Evolutionary conservation across 371 early-diverging fungal species (phyloP).

Genomic region (Coemansia sp.): DNA sequence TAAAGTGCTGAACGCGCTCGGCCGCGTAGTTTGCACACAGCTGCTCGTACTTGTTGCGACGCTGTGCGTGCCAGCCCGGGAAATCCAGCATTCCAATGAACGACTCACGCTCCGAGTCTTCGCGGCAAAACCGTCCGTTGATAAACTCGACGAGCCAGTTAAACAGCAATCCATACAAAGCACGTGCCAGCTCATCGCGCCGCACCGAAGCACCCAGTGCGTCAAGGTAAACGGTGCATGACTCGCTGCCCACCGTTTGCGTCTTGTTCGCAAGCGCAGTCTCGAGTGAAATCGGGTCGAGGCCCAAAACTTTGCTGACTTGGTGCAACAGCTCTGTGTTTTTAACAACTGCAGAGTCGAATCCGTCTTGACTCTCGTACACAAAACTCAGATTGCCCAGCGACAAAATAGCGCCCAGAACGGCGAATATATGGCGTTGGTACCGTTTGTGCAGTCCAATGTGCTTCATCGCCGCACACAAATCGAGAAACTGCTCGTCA

Average conservation of each 20-base stretch:
- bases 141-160: conserved; percentile 89
- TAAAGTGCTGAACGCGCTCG: conserved; percentile 71
- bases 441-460: conserved; percentile 80
- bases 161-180: conserved; percentile 80
- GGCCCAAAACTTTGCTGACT: conserved; percentile 78
- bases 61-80: conserved; percentile 62
- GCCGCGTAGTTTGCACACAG: conserved; percentile 79
- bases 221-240: conserved; percentile 83
- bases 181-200: conserved; percentile 73
- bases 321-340: conserved; percentile 63
- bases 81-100: conserved; percentile 74
- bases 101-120: conserved; percentile 58
- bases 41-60: conserved; percentile 70
- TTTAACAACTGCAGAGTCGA: conserved; percentile 66
- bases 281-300: conserved; percentile 72
- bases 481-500: conserved; percentile 58
- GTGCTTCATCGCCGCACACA: conserved; percentile 74
- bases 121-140: conserved; percentile 74
- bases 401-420: conserved; percentile 85
- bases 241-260: conserved; percentile 69
- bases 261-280: conserved; percentile 66
- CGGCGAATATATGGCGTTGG: conserved; percentile 77
- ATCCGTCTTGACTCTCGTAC: conserved; percentile 58
- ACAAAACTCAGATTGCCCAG: conserved; percentile 86
- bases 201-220: conserved; percentile 69